Base-by-base conservation (phyloP, 192 early-diverging fungal genomes). In the Chytriomyces confervae region DNA sequence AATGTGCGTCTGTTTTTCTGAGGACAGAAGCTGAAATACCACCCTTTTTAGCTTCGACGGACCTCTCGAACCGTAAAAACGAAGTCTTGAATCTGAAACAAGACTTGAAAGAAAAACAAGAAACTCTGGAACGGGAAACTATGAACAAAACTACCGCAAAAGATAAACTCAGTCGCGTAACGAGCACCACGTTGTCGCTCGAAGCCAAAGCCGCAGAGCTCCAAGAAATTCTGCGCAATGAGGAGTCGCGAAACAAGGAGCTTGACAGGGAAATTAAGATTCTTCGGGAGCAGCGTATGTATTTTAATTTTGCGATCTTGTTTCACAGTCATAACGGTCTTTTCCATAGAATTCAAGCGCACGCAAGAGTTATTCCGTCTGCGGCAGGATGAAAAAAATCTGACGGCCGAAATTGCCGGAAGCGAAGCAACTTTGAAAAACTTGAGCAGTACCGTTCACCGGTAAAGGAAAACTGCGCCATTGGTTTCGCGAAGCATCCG, bases 351-450 rank as follows among this genome's bases (percentile, higher is more conserved):
- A 66, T 90, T 90, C 77, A 88, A 88, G 64, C 57, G 83, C 23
- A 87, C 77, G 61, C 89, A 90, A 65, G 83, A 86, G 49, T 78
- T 90, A 6, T 90, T 90, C 81, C 77, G 79, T n/a, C 75, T 87
- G 29, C 71, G 79, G 24, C 89, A 90, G 50, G 86, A 90, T 13
- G 86, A 90, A 65, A 86, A 87, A 72, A 85, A 86, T 66, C 64
- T 89, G 29, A 47, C 62, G 10, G 86, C 84, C n/a, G 87, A 88
- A 60, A 87, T 88, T 46, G 70, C 80, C 6, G 89, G 89, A 13
- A 85, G 85, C 46, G 87, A 89, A 75, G 85, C 86, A 11, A 83
- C 86, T 0, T 67, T 84, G 10, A 67, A 83, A 66, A 88, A 88
- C 57, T 71, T 90, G 36, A 84, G 82, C 50, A 63, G 49, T 47